A percentile compares a stretch with the other conserved stretches of the same genome.
Evolutionary conservation across 768 basidiomycete genomes (phyloP).

Genomic region (Polyporus arcularius): DNA sequence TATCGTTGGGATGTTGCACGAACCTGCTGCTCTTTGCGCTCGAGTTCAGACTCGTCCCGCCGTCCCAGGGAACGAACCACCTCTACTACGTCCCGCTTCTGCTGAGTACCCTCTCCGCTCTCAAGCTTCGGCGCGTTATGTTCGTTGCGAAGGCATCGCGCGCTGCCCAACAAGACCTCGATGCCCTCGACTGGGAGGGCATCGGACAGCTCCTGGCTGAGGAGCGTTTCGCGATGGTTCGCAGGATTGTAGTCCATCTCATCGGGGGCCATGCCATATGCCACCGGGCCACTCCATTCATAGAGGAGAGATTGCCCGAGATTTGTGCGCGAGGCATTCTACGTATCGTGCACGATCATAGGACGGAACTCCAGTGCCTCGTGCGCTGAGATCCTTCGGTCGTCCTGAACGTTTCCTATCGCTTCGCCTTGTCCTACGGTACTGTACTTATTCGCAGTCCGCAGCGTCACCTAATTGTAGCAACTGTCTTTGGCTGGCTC

Average conservation of each 20-base stretch:
- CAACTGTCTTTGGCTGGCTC: too few species aligned
- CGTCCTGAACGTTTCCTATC: too few species aligned
- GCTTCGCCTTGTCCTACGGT: too few species aligned
- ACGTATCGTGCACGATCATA: background rate
- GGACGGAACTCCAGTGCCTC: too few species aligned
- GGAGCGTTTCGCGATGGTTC: conserved; percentile 1
- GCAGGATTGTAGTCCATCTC: conserved; percentile 12
- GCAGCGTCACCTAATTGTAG: too few species aligned
- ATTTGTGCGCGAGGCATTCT: background rate
- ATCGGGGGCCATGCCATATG: background rate
- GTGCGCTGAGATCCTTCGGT: too few species aligned
- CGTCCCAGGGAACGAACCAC: background rate
- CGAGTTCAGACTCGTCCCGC: background rate
- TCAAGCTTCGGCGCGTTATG: conserved; percentile 6
- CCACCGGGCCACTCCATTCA: background rate
- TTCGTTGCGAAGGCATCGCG: conserved; percentile 10
- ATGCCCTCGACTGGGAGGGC: conserved; percentile 12
- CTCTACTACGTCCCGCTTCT: background rate
- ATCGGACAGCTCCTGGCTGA: background rate
- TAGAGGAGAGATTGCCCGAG: background rate
- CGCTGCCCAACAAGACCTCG: background rate
- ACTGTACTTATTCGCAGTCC: too few species aligned
- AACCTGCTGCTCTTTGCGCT: background rate
- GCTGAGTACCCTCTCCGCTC: background rate
- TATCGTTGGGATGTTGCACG: background rate